Evolutionary conservation across 2,329 filamentous ascomycete genomes (phyloP), one percentile per base, ranked within the genome.

Genomic region (Phoma sp.): DNA sequence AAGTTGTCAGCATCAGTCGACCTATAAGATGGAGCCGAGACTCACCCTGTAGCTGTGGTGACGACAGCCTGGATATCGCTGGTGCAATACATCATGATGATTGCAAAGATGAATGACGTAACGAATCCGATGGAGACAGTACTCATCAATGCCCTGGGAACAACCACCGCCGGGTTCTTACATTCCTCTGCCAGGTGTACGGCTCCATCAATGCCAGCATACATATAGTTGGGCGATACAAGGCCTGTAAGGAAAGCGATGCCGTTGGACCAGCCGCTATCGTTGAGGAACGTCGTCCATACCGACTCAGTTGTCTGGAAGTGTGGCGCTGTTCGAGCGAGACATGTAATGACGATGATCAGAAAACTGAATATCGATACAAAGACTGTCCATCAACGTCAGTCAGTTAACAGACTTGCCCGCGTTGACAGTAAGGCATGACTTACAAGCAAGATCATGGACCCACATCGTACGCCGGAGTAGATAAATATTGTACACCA

Each of bases 331-430:
- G 74, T 6, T 70, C 75, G 61, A 77, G 68, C 71, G 57, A 76
- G 75, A 13, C 82, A 67, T 1, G 77, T 71, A 11, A 81, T 76
- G n/a, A 82, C 60, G 50, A 82, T 75, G 3, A 73, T 77, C 48
- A 82, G 74, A 51, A 82, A 79, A 5, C 79, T 58, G 7, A 24
- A 23, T 9, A 58, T 51, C 13, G 53, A 62, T 13, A 60, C 25
- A 11, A 57, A 39, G 37, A 60, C 59, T 61, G 25, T 35, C n/a
- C 22, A 25, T 24, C 7, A 38, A n/a, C 3, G 4, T 1, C 18
- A 4, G 4, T 50, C 14, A 50, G 41, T 4, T 30, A 35, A 8
- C 23, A 10, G 18, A 2, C 18, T 36, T 13, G 9, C 36, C 29
- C 24, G 9, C 10, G 3, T 11, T 30, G 2, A 24, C 8, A 7